These are phyloP conservation scores for Lagenidium giganteum DNA, from an alignment of 352 stramenopile species.

Conservation along the genomic window DNA sequence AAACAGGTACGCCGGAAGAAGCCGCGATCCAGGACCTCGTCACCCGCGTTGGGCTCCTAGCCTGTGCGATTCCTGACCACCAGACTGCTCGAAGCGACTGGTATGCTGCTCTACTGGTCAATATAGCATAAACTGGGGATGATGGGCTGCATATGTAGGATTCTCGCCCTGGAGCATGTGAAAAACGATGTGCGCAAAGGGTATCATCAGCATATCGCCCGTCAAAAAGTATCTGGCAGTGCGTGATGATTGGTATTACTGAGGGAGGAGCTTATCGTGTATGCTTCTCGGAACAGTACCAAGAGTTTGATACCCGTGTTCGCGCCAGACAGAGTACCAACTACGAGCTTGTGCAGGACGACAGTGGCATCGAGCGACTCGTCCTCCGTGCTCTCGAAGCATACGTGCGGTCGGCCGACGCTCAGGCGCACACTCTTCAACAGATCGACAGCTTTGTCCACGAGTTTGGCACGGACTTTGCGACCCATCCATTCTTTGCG, in stretches of 20 bases:
- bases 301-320: constrained; percentile 36
- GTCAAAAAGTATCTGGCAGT: constrained; percentile 23
- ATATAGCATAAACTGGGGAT: neutral
- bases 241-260: neutral
- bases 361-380: constrained; percentile 22
- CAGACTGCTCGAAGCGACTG: constrained; percentile 8
- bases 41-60: neutral
- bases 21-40: constrained; percentile 5
- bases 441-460: constrained; percentile 42
- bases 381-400: constrained; percentile 32
- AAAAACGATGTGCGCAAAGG: constrained; percentile 61
- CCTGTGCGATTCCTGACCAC: constrained; percentile 9
- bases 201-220: constrained; percentile 48
- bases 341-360: constrained; percentile 33
- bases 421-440: constrained; percentile 29
- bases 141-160: constrained; percentile 14
- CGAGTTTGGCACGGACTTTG: constrained; percentile 38
- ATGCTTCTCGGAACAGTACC: constrained; percentile 29
- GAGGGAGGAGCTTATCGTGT: neutral
- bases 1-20: neutral
- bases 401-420: constrained; percentile 32
- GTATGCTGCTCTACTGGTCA: neutral
- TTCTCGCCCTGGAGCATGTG: constrained; percentile 48
- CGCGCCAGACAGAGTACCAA: constrained; percentile 43
- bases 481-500: constrained; percentile 63